Percentiles rank a stretch among this genome's conserved stretches.
These are phyloP conservation scores for Trichoderma asperellum DNA, from an alignment of 2,329 filamentous ascomycete genomes.

Conservation along the genomic window DNA sequence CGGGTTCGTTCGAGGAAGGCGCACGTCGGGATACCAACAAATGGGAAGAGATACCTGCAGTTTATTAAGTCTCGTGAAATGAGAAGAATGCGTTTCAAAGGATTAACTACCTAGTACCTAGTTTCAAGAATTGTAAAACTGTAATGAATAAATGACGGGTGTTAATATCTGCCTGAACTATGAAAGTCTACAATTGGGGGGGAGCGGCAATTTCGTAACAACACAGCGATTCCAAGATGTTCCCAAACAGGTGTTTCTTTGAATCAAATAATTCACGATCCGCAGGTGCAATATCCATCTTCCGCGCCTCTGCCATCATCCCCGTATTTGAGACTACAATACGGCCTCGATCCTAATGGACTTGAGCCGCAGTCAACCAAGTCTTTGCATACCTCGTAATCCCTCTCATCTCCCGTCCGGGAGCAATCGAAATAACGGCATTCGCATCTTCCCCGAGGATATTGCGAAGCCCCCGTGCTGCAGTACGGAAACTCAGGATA, in stretches of 20 bases:
- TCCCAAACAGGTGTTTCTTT: not conserved
- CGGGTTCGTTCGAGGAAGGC: not conserved
- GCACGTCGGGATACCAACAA: not conserved
- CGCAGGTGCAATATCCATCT: slow-evolving; percentile 31
- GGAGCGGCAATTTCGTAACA: not conserved
- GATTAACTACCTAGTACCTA: no score
- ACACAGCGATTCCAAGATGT: not conserved
- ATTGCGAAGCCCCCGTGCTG: slow-evolving; percentile 17
- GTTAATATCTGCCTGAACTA: not conserved
- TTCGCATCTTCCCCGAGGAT: slow-evolving; percentile 22
- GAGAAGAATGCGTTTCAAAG: not conserved
- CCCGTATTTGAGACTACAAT: slow-evolving; percentile 21
- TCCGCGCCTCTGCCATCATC: not conserved
- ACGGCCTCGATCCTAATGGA: not conserved
- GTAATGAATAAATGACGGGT: not conserved
- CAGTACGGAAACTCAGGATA: slow-evolving; percentile 30
- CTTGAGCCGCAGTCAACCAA: slow-evolving; percentile 16
- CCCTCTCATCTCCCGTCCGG: slow-evolving; percentile 5
- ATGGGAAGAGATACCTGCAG: not conserved
- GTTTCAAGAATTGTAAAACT: no score
- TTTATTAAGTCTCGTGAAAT: not conserved
- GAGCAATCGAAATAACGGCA: slow-evolving; percentile 27
- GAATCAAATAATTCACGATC: not conserved
- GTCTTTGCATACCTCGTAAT: slow-evolving; percentile 21
- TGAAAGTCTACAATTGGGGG: not conserved